Evolutionary conservation across 2,329 filamentous ascomycete genomes (phyloP).

Genomic region (Neonectria coccinea): DNA sequence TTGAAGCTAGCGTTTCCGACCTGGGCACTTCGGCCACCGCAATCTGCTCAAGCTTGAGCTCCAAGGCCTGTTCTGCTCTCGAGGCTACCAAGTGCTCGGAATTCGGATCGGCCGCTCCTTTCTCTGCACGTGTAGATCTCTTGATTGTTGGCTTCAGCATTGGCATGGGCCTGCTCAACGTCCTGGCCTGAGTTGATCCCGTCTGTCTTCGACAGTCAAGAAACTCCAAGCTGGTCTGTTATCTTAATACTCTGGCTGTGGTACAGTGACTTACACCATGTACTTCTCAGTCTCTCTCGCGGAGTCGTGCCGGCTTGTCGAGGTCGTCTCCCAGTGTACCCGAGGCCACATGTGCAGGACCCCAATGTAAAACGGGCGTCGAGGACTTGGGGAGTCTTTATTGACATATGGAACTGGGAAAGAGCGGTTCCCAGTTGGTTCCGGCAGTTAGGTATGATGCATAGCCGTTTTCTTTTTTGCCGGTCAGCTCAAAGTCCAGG

Average conservation of each 20-base stretch:
- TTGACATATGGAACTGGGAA: background rate
- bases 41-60: conserved; percentile 68
- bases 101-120: conserved; percentile 36
- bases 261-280: background rate
- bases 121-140: conserved; percentile 20
- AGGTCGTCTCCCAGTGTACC: background rate
- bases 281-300: background rate
- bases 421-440: background rate
- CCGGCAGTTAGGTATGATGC: background rate
- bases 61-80: conserved; percentile 61
- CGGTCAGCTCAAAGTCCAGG: background rate
- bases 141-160: conserved; percentile 30
- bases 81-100: conserved; percentile 55
- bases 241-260: background rate
- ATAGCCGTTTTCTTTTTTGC: background rate
- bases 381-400: background rate
- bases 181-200: conserved; percentile 24
- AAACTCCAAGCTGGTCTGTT: background rate
- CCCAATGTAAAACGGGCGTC: background rate
- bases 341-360: background rate
- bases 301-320: background rate
- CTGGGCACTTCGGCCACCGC: conserved; percentile 61
- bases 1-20: conserved; percentile 55
- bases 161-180: conserved; percentile 29
- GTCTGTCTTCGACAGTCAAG: background rate